These are phyloP conservation scores for Aspergillus biplanus DNA, from an alignment of 495 filamentous ascomycete genomes.

Conservation along the genomic window DNA sequence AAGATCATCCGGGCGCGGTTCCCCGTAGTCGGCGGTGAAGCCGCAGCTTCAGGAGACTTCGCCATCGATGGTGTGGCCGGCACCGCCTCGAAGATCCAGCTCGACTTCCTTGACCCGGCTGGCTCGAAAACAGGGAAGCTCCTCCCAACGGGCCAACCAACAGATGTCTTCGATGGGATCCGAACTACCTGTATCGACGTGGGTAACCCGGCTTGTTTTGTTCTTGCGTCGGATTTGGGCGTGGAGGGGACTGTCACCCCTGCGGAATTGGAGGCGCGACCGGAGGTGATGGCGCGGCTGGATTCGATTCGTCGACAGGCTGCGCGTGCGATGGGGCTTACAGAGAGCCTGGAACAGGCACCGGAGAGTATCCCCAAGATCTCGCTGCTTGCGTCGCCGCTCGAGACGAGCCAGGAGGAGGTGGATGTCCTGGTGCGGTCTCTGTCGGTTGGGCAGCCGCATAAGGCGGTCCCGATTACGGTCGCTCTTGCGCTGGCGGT, in stretches of 20 bases:
- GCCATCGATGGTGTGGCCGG: slow-evolving; percentile 71
- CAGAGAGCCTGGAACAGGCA: slow-evolving; percentile 40
- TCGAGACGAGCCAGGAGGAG: slow-evolving; percentile 16
- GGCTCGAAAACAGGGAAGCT: slow-evolving; percentile 69
- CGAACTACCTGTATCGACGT: slow-evolving; percentile 65
- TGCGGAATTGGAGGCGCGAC: slow-evolving; percentile 52
- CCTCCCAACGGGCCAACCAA: slow-evolving; percentile 63
- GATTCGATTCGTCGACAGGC: slow-evolving; percentile 65
- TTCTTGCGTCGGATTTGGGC: slow-evolving; percentile 55
- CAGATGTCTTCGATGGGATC: slow-evolving; percentile 57
- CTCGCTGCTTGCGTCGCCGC: slow-evolving; percentile 56
- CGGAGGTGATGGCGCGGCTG: slow-evolving; percentile 52
- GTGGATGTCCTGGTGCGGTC: slow-evolving; percentile 51
- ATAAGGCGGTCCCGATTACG: slow-evolving; percentile 66
- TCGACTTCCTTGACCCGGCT: slow-evolving; percentile 68
- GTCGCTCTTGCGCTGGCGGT: slow-evolving; percentile 63
- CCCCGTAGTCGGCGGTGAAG: slow-evolving; percentile 52
- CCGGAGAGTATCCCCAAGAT: slow-evolving; percentile 70
- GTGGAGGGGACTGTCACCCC: slow-evolving; percentile 55
- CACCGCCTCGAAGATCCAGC: slow-evolving; percentile 55
- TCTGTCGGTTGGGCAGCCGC: slow-evolving; percentile 60
- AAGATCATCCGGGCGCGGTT: slow-evolving; percentile 55
- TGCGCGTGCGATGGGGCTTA: slow-evolving; percentile 66
- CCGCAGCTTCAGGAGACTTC: slow-evolving; percentile 57
- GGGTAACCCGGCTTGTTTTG: slow-evolving; percentile 69